Evolutionary conservation across 192 early-diverging fungal species (phyloP).

Genomic region (Spizellomyces punctatus): DNA sequence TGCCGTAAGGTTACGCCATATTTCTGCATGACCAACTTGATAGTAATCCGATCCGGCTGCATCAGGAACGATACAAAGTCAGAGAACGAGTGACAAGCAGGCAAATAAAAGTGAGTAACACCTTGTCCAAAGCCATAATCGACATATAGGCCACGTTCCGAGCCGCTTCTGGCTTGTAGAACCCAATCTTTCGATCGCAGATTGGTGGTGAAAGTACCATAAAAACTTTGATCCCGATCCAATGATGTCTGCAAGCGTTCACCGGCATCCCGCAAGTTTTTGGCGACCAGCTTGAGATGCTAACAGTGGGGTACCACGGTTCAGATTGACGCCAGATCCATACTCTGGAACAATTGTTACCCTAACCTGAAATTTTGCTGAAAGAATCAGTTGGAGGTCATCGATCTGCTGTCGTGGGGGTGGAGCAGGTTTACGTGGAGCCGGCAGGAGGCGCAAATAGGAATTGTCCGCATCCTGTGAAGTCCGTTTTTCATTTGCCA

Average conservation of each 20-base stretch:
- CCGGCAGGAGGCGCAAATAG: neutral
- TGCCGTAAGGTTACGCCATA: no score
- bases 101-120: neutral
- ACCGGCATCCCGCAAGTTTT: neutral
- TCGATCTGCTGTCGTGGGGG: neutral
- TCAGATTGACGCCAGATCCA: neutral
- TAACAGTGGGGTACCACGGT: neutral
- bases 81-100: no score
- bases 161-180: neutral
- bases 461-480: neutral
- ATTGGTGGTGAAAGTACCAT: neutral
- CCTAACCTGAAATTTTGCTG: conserved; percentile 1
- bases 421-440: neutral
- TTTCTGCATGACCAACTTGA: no score
- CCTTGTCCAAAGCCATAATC: conserved; percentile 8
- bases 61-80: no score
- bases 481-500: neutral
- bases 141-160: neutral
- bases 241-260: neutral
- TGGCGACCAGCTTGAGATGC: neutral
- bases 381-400: neutral
- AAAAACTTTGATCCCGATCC: neutral
- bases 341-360: neutral
- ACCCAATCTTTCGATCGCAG: neutral
- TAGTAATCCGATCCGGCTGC: no score